A percentile compares a stretch with the other conserved stretches of the same genome.
Evolutionary conservation across 2,329 filamentous ascomycete genomes (phyloP).

Genomic region (Cladosporium cucumerinum): DNA sequence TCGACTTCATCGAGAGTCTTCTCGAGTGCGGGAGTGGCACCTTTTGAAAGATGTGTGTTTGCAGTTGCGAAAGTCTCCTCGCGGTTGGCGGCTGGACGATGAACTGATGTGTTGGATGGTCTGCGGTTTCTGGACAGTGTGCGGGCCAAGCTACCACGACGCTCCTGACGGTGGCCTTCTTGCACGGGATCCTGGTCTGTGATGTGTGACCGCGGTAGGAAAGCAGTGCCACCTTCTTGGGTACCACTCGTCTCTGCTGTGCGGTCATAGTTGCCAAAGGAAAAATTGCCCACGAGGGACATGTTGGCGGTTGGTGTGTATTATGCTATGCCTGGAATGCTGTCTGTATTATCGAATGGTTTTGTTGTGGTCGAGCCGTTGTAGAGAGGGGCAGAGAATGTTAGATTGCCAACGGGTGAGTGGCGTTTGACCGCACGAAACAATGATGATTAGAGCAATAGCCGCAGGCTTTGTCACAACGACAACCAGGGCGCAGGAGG

Average conservation of each 20-base stretch:
- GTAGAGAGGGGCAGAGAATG: background rate
- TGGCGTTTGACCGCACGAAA: background rate
- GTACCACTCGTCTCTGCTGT: constrained; percentile 37
- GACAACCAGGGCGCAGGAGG: background rate
- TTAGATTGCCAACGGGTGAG: background rate
- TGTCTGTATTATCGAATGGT: background rate
- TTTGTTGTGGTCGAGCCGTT: background rate
- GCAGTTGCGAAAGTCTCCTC: constrained; percentile 7
- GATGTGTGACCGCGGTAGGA: constrained; percentile 23
- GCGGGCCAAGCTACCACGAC: constrained; percentile 18
- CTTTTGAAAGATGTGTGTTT: constrained; percentile 1
- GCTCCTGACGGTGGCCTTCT: constrained; percentile 19
- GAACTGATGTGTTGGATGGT: background rate
- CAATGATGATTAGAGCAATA: background rate
- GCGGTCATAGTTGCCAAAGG: constrained; percentile 41
- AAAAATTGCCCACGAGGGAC: constrained; percentile 44
- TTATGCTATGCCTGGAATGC: constrained; percentile 8
- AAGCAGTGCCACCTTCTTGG: constrained; percentile 33
- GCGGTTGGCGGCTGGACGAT: background rate
- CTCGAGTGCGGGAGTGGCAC: constrained; percentile 18
- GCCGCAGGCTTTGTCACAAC: background rate
- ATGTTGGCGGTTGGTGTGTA: constrained; percentile 29
- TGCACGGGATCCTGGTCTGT: constrained; percentile 21
- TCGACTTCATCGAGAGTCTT: constrained; percentile 14
- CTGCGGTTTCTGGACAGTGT: constrained; percentile 12